phyloP scores from a whole-genome alignment of 768 basidiomycete species.

The Rhizopogon rudus region DNA sequence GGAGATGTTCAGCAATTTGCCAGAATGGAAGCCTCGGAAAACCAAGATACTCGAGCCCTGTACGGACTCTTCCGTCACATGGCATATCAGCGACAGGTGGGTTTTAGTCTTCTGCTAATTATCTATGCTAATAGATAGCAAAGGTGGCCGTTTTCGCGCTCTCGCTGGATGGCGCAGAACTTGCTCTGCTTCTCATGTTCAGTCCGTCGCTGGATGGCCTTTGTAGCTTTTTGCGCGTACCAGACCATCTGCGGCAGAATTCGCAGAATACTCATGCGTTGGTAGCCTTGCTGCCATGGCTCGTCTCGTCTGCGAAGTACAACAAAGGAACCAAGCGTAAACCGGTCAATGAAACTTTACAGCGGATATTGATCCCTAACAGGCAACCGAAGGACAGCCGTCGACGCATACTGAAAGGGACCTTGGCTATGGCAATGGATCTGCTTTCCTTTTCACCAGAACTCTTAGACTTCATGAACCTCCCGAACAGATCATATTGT shows the following conservation, averaged over 20 bases:
- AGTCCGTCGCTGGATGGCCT: conserved; percentile 32
- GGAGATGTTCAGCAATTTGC: conserved; percentile 49
- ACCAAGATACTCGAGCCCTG: conserved; percentile 36
- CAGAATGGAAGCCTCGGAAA: conserved; percentile 36
- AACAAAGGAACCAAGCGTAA: conserved; percentile 13
- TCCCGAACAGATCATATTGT: conserved; percentile 35
- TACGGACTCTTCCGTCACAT: conserved; percentile 41
- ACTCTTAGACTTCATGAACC: conserved; percentile 43
- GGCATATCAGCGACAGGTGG: conserved; percentile 42
- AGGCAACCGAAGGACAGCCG: not conserved
- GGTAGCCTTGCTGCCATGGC: conserved; percentile 22
- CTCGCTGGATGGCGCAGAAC: conserved; percentile 39
- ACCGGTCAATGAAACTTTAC: conserved; percentile 5
- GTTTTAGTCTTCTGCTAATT: conserved; percentile 12
- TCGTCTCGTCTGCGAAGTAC: conserved; percentile 11
- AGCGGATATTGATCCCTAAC: not conserved
- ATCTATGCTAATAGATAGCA: conserved; percentile 3
- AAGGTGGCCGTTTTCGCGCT: conserved; percentile 50
- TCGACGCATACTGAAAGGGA: conserved; percentile 5
- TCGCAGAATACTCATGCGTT: conserved; percentile 12
- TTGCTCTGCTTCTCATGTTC: conserved; percentile 56
- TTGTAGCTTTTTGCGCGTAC: conserved; percentile 37
- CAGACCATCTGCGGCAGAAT: conserved; percentile 17
- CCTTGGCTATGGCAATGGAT: conserved; percentile 20
- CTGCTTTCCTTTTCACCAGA: conserved; percentile 39